Conservation (phyloP, 352 stramenopile species). For the Phytophthora podocarpi region DNA sequence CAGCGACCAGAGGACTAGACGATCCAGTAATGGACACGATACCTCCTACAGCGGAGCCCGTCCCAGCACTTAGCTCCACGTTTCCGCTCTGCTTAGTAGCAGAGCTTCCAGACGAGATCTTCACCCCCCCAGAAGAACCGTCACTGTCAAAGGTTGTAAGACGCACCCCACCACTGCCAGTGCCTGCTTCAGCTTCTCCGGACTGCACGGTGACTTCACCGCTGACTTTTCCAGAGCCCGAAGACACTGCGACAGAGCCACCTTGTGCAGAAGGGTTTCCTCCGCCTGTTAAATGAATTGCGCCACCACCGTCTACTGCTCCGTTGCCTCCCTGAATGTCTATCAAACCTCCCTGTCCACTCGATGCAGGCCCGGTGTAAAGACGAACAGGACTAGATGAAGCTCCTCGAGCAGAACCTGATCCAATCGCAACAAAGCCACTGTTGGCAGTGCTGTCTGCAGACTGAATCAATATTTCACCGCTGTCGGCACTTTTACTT, state of each 20-base stretch:
- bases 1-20: constrained; percentile 13
- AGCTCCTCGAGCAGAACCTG: constrained; percentile 24
- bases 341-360: constrained; percentile 37
- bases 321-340: constrained; percentile 34
- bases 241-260: constrained; percentile 27
- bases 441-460: constrained; percentile 27
- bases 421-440: constrained; percentile 35
- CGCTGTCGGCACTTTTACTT: constrained; percentile 30
- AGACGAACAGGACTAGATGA: constrained; percentile 36
- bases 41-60: constrained; percentile 17
- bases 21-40: constrained; percentile 32
- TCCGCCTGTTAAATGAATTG: constrained; percentile 26
- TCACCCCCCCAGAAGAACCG: constrained; percentile 27
- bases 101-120: constrained; percentile 37
- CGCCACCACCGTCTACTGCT: constrained; percentile 9
- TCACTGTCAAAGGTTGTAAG: constrained; percentile 27
- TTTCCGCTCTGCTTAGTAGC: constrained; percentile 24
- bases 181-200: constrained; percentile 21
- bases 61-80: constrained; percentile 33
- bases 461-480: constrained; percentile 32
- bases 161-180: constrained; percentile 29
- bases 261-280: constrained; percentile 21
- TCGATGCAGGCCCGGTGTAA: constrained; percentile 28
- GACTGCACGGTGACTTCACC: constrained; percentile 29
- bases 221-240: constrained; percentile 22